Evolutionary conservation across 1,284 basidiomycete genomes (phyloP), one percentile per base, ranked within the genome.

Genomic region (Trichosporon asahii): DNA sequence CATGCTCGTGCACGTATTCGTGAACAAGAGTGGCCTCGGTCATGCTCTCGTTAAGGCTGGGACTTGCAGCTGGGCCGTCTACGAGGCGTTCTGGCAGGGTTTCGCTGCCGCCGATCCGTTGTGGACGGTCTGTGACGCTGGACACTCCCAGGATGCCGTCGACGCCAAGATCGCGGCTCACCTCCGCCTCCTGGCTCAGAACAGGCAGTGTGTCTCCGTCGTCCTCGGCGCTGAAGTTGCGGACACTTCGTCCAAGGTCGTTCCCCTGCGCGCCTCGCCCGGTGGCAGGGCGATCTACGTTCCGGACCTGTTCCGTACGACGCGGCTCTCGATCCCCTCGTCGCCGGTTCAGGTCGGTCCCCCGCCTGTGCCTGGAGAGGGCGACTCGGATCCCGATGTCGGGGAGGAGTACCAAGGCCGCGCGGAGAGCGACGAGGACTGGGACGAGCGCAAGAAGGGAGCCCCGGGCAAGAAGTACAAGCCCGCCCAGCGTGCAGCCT

Each of bases 91-190:
- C 72, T 81, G 77, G 76, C 76, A 79, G 29, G 82, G 80, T 0
- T 79, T 83, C 40, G 74, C 76, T 2, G 71, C 77, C 14, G 76
- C 76, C 5, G 78, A 81, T 65, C 78, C 77, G n/a, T 75, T 81
- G 1, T 77, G 82, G 66, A 78, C 86, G 70, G 84, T 90, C 69
- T 86, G 92, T 71, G 92, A 94, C 77, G 89, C 90, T 49, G 90
- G 90, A 23, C 85, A 86, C 67, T 87, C 87, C 68, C 89, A 88
- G 76, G 89, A 90, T 69, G 86, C 86, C 7, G 85, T 87, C 7
- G 89, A 90, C 76, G 84, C 85, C 29, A 94, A 94, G 82, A 90
- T 94, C 71, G 88, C 87, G 85, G 91, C 91, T 79, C 89, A 91
- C 78, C 82, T 93, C 46, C 87, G 89, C 80, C 89, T 90, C n/a